Evolutionary conservation across 345 rosid genomes (phyloP), one percentile per base, ranked within the genome.

Genomic region (Arabidopsis thaliana): DNA sequence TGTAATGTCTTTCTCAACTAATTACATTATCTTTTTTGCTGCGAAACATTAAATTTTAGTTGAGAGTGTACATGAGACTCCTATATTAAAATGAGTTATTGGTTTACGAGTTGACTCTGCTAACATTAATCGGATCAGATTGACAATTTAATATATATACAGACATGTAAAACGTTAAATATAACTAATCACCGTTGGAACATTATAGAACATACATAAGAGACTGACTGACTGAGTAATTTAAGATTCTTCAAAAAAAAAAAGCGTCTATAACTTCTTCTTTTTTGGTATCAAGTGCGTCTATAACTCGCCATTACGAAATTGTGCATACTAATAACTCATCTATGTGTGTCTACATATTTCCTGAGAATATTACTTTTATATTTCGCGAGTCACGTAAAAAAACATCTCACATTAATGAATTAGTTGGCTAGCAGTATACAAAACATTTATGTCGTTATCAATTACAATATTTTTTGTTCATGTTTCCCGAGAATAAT

Each of bases 401-500:
- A 50, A 24, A 41, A 50, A 20, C 68, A 72, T 60, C 3, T 60
- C 42, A 50, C 41, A 51, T 38, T 50, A 25, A 50, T 50, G 76
- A 49, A 49, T 60, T 38, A 4, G 52, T 28, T 72, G 60, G 68
- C 51, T 49, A 42, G 28, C 60, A 37, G 50, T 25, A 24, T 8
- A 6, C 42, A 22, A 42, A 42, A 8, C 6, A 8, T 3, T 52
- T 34, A 8, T 22, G 36, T 73, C 63, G 36, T 41, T 30, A 32
- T 73, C 36, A 33, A 14, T 30, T 10, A 6, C 41, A 22, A 52
- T 14, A n/a, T 1, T 40, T 34, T 0, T 4, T 42, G 3, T 52
- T 52, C 32, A 60, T 62, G 40, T 51, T 51, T 52, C 36, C 28
- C 30, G 62, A 72, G 55, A 63, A 72, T 62, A 49, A 42, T 32